Percentiles rank a stretch among this genome's conserved stretches.
Evolutionary conservation across 2,329 filamentous ascomycete genomes (phyloP).

Genomic region (Pestalotiopsis fici): DNA sequence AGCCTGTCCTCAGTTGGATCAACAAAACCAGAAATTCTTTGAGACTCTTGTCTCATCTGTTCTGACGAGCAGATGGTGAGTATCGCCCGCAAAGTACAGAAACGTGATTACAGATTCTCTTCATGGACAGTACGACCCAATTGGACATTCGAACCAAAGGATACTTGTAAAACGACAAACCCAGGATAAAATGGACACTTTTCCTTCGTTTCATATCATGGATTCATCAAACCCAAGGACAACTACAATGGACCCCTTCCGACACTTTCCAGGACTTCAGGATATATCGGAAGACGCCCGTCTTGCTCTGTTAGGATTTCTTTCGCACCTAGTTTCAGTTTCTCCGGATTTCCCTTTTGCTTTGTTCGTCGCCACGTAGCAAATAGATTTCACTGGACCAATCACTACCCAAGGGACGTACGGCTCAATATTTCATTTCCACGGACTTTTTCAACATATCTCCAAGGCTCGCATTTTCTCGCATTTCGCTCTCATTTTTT

Average conservation of each 20-base stretch:
- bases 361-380: background rate
- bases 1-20: conserved; percentile 26
- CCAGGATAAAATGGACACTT: conserved; percentile 3
- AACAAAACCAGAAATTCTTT: conserved; percentile 19
- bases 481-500: background rate
- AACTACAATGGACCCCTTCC: background rate
- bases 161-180: background rate
- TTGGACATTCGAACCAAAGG: background rate
- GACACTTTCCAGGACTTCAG: background rate
- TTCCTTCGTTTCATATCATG: background rate
- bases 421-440: background rate
- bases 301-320: background rate
- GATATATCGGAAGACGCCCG: background rate
- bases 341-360: background rate
- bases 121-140: background rate
- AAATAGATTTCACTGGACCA: background rate
- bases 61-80: conserved; percentile 30
- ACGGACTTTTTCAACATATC: background rate
- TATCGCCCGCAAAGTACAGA: conserved; percentile 32
- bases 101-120: conserved; percentile 23
- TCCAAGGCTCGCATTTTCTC: background rate
- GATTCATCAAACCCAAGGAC: background rate
- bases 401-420: background rate
- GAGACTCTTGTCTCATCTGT: background rate
- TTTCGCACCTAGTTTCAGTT: background rate